Evolutionary conservation across 768 basidiomycete species (phyloP).

Genomic region (Serendipita sp.): DNA sequence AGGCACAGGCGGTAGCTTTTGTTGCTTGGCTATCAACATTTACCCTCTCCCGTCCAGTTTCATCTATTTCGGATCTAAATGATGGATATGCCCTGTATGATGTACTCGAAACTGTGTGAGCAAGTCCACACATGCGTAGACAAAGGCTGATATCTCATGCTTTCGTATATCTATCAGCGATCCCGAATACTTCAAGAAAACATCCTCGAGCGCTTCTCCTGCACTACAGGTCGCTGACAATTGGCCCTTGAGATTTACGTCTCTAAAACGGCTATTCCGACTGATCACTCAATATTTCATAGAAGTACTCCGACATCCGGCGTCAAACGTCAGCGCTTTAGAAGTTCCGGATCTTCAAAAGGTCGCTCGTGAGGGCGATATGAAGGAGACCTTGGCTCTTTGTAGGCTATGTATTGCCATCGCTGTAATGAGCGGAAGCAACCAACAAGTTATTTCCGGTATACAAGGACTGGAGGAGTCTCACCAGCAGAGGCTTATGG

Average conservation of each 20-base stretch:
- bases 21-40: conserved; percentile 67
- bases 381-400: conserved; percentile 49
- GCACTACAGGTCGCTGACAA: conserved; percentile 49
- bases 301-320: conserved; percentile 67
- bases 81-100: conserved; percentile 58
- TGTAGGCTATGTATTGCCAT: conserved; percentile 73
- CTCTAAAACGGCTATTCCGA: conserved; percentile 71
- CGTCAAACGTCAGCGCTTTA: conserved; percentile 31
- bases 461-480: conserved; percentile 71
- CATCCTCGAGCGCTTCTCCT: conserved; percentile 35
- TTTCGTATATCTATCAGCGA: conserved; percentile 32
- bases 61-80: conserved; percentile 50
- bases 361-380: conserved; percentile 59
- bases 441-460: conserved; percentile 74
- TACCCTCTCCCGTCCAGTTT: conserved; percentile 44
- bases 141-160: background rate
- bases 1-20: conserved; percentile 50
- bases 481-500: conserved; percentile 83
- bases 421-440: conserved; percentile 76
- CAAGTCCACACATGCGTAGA: background rate
- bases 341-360: conserved; percentile 81
- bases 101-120: conserved; percentile 56
- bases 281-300: conserved; percentile 80
- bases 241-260: conserved; percentile 75
- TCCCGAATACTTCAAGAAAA: conserved; percentile 51